Evolutionary conservation across 352 stramenopile species (phyloP).

Genomic region (Blastocystis sp.): DNA sequence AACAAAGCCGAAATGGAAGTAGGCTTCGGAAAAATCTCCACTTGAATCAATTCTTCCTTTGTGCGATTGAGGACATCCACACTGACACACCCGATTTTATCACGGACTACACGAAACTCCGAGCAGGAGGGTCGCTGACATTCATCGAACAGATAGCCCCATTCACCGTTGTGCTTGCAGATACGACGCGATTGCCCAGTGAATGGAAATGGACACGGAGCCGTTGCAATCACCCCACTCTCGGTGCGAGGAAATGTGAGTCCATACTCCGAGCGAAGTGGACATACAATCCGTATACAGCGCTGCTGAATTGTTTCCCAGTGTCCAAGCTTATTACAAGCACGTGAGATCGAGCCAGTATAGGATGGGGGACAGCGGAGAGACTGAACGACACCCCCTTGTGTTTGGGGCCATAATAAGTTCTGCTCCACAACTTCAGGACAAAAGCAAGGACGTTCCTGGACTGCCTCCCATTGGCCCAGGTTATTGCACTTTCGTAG

Average conservation of each 20-base stretch:
- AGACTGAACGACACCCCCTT: background rate
- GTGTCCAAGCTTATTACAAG: background rate
- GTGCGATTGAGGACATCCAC: background rate
- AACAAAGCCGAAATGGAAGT: background rate
- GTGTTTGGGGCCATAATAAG: background rate
- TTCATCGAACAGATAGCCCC: background rate
- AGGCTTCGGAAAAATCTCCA: background rate
- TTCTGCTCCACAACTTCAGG: background rate
- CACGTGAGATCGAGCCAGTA: background rate
- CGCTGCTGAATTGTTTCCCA: background rate
- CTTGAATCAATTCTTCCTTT: background rate
- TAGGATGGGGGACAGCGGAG: background rate
- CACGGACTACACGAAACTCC: background rate
- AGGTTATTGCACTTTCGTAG: background rate
- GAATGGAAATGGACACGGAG: background rate
- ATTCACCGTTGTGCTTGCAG: background rate
- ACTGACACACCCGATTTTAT: background rate
- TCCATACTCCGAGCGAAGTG: background rate
- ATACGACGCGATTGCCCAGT: background rate
- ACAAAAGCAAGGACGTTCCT: background rate
- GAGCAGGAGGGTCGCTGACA: background rate
- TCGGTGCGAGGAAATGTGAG: background rate
- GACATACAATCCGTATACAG: background rate
- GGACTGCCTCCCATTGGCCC: background rate
- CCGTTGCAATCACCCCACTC: background rate